Percentiles rank a stretch among this genome's conserved stretches.
phyloP scores from a whole-genome alignment of 495 filamentous ascomycete species.

The Baudoinia panamericana region DNA sequence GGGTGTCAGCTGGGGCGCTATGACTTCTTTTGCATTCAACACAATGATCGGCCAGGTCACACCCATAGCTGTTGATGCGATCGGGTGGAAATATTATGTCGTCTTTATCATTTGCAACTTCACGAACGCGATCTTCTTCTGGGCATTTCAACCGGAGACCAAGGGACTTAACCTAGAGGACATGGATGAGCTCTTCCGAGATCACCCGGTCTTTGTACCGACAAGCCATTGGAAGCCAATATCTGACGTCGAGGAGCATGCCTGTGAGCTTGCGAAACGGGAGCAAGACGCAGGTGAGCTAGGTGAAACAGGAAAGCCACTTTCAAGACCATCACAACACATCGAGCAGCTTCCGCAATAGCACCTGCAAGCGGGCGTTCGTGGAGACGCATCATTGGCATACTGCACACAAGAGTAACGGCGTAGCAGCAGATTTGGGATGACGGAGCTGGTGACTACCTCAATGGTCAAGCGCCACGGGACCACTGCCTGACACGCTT shows the following conservation, averaged over 20 bases:
- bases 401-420: too few species aligned
- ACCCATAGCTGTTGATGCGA: slow-evolving; percentile 18
- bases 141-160: slow-evolving; percentile 29
- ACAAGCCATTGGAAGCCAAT: slow-evolving; percentile 19
- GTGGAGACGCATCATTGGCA: too few species aligned
- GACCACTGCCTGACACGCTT: too few species aligned
- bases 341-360: too few species aligned
- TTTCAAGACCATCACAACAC: too few species aligned
- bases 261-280: slow-evolving; percentile 10
- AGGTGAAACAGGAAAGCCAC: too few species aligned
- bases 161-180: slow-evolving; percentile 28
- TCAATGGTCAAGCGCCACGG: too few species aligned
- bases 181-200: slow-evolving; percentile 27
- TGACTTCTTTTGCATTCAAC: slow-evolving; percentile 26
- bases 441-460: too few species aligned
- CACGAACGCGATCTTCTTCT: slow-evolving; percentile 26
- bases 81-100: slow-evolving; percentile 24
- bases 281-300: slow-evolving; percentile 9
- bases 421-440: too few species aligned
- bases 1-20: slow-evolving; percentile 19
- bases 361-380: too few species aligned
- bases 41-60: slow-evolving; percentile 27
- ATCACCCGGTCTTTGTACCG: slow-evolving; percentile 21
- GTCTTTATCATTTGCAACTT: slow-evolving; percentile 24
- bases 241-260: slow-evolving; percentile 17